Conservation (phyloP, 2,329 filamentous ascomycete species). For the Calonectria naviculata region DNA sequence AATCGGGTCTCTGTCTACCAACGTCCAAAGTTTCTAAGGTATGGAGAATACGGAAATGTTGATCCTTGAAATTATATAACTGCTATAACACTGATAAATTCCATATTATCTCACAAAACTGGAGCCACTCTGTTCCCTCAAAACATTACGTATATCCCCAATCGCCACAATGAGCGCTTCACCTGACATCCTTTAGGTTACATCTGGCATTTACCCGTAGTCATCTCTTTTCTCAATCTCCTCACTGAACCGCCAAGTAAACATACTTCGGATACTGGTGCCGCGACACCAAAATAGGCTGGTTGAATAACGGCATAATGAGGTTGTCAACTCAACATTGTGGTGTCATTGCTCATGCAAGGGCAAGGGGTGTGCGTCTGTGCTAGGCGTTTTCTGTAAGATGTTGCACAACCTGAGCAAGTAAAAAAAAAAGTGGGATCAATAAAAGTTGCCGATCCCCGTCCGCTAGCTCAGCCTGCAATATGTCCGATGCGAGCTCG, state of each 20-base stretch:
- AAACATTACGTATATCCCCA: too few species aligned
- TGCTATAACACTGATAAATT: too few species aligned
- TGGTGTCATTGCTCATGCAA: slow-evolving; percentile 2
- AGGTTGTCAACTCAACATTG: background rate
- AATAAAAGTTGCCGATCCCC: background rate
- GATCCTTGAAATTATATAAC: too few species aligned
- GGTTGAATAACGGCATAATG: background rate
- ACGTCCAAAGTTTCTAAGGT: too few species aligned
- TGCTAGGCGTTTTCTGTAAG: background rate
- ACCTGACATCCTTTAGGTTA: too few species aligned
- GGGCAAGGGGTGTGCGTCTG: slow-evolving; percentile 4
- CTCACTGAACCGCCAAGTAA: too few species aligned
- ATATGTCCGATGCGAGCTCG: background rate
- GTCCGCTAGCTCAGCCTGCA: background rate
- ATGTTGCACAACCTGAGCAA: background rate
- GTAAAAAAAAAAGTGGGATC: background rate
- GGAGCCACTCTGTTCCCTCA: too few species aligned
- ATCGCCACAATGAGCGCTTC: too few species aligned
- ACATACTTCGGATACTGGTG: background rate
- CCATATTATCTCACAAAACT: too few species aligned
- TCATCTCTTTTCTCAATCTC: background rate
- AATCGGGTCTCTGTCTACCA: too few species aligned
- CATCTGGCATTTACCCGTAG: background rate
- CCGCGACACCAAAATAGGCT: background rate
- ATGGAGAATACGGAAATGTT: too few species aligned